Evolutionary conservation across 441 rosid genomes (phyloP).

Genomic region (Breynia disticha): DNA sequence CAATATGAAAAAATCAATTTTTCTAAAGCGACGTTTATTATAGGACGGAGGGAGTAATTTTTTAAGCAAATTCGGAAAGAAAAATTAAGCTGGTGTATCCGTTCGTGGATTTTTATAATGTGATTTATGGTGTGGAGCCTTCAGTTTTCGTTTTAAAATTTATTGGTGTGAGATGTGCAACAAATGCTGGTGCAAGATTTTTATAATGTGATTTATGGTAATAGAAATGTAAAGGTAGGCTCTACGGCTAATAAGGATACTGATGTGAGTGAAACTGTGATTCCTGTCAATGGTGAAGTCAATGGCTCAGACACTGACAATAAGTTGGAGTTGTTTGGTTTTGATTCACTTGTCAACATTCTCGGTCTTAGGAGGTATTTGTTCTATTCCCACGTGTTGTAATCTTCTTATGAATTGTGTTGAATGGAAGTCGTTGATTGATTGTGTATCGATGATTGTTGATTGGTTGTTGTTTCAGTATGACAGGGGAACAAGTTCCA

Average conservation of each 20-base stretch:
- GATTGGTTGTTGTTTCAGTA: constrained; percentile 45
- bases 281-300: constrained; percentile 36
- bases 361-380: constrained; percentile 91
- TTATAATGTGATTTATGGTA: background rate
- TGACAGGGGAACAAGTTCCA: constrained; percentile 74
- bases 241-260: constrained; percentile 23
- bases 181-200: background rate
- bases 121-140: too few relatives aligned
- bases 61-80: too few relatives aligned
- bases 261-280: constrained; percentile 28
- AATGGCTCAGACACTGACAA: constrained; percentile 56
- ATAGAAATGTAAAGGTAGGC: constrained; percentile 52
- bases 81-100: too few relatives aligned
- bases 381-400: background rate
- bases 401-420: constrained; percentile 7
- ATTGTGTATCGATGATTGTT: background rate
- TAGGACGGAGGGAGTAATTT: too few relatives aligned
- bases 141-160: background rate
- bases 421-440: background rate
- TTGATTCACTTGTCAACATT: constrained; percentile 95
- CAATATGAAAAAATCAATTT: too few relatives aligned
- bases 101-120: too few relatives aligned
- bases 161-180: background rate
- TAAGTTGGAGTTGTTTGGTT: constrained; percentile 93
- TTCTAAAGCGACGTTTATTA: too few relatives aligned